These are phyloP conservation scores for Nakazawaea holstii DNA, from an alignment of 805 yeast genomes.

Conservation along the genomic window DNA sequence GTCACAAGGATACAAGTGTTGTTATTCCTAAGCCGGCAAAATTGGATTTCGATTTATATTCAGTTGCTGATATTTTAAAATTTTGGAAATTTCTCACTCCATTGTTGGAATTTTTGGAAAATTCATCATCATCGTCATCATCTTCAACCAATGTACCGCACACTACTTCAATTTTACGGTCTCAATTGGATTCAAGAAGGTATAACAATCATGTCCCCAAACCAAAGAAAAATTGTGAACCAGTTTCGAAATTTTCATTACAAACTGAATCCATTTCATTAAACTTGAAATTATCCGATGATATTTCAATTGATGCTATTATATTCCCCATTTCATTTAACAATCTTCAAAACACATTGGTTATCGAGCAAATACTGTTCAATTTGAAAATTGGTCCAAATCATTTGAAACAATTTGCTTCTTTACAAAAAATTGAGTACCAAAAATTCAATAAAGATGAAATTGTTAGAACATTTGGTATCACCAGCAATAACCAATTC, in stretches of 20 bases:
- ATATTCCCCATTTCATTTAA: constrained; percentile 41
- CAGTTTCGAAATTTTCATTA: constrained; percentile 23
- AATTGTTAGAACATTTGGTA: constrained; percentile 22
- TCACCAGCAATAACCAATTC: constrained; percentile 13
- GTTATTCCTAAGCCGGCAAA: constrained; percentile 38
- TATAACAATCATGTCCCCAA: background rate
- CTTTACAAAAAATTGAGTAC: constrained; percentile 20
- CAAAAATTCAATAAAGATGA: constrained; percentile 13
- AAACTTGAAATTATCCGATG: constrained; percentile 18
- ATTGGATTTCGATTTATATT: constrained; percentile 15
- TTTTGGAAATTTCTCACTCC: constrained; percentile 15
- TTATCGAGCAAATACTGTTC: constrained; percentile 26
- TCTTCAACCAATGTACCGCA: background rate
- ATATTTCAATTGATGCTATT: constrained; percentile 19
- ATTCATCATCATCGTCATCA: background rate
- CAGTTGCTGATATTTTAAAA: constrained; percentile 4
- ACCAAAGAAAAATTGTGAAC: background rate
- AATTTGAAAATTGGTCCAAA: constrained; percentile 14
- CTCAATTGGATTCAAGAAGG: constrained; percentile 2
- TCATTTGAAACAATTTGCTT: constrained; percentile 16
- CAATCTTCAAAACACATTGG: constrained; percentile 26
- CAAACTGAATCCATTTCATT: constrained; percentile 35
- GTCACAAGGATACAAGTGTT: constrained; percentile 27
- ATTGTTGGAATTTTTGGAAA: constrained; percentile 8
- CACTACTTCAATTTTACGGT: background rate